Conservation (phyloP, 306 rosid genomes). For the Sechiopsis laciniata region DNA sequence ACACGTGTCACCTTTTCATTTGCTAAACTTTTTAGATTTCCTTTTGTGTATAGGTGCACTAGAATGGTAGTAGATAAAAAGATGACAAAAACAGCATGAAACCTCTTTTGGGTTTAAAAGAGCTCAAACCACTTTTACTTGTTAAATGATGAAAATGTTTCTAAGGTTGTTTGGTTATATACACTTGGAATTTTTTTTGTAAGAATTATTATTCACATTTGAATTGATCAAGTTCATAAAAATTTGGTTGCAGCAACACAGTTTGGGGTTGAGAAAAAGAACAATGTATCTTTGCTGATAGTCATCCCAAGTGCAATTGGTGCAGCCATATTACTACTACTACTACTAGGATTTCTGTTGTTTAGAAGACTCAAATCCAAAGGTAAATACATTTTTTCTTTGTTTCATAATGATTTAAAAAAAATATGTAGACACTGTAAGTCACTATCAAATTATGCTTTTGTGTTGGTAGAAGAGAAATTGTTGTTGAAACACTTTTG, state of each 20-base stretch:
- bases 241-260: neutral
- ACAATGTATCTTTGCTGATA: neutral
- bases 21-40: too few relatives aligned
- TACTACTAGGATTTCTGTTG: neutral
- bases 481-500: neutral
- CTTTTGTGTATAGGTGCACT: too few relatives aligned
- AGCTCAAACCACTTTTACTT: too few relatives aligned
- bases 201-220: neutral
- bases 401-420: neutral
- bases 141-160: too few relatives aligned
- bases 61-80: too few relatives aligned
- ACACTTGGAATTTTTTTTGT: neutral
- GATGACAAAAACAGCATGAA: too few relatives aligned
- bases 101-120: too few relatives aligned
- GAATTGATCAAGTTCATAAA: neutral
- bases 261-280: conserved; percentile 7
- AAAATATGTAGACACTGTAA: neutral
- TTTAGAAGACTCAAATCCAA: conserved; percentile 3
- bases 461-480: neutral
- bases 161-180: too few relatives aligned
- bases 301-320: neutral
- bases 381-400: neutral
- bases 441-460: too few relatives aligned
- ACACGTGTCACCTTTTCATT: too few relatives aligned
- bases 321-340: neutral